Conservation (phyloP, 805 yeast genomes). For the Ogataea paradorogensis region DNA sequence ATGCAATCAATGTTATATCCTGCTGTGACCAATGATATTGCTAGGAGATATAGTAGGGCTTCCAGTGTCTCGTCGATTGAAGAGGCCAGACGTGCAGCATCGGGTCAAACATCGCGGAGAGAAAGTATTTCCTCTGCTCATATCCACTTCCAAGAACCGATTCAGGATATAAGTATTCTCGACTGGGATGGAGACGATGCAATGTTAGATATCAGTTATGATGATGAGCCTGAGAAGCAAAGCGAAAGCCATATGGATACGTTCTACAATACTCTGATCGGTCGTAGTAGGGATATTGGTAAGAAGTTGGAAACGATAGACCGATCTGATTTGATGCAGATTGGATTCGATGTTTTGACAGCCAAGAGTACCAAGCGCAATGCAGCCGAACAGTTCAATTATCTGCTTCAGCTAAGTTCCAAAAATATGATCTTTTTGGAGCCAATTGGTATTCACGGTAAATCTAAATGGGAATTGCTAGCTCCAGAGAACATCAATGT, state of each 20-base stretch:
- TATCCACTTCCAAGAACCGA: slow-evolving; percentile 8
- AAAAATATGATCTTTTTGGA: slow-evolving; percentile 15
- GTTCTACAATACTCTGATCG: slow-evolving; percentile 8
- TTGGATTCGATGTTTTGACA: slow-evolving; percentile 14
- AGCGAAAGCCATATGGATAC: not conserved
- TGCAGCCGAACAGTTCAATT: slow-evolving; percentile 22
- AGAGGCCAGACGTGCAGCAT: slow-evolving; percentile 24
- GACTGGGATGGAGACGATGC: slow-evolving; percentile 23
- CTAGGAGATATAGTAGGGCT: slow-evolving; percentile 17
- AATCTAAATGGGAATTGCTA: slow-evolving; percentile 27
- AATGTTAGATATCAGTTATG: slow-evolving; percentile 19
- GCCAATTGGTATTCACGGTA: slow-evolving; percentile 15
- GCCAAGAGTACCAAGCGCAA: slow-evolving; percentile 9
- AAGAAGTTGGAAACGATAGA: slow-evolving; percentile 1
- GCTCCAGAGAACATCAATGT: slow-evolving; percentile 18
- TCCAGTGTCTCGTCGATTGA: slow-evolving; percentile 29
- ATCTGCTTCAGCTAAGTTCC: slow-evolving; percentile 19
- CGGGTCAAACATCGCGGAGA: slow-evolving; percentile 15
- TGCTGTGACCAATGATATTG: not conserved
- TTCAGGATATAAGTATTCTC: slow-evolving; percentile 3
- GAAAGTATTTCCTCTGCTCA: slow-evolving; percentile 15
- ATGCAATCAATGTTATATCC: slow-evolving; percentile 11
- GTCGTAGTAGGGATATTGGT: slow-evolving; percentile 5
- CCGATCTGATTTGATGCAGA: slow-evolving; percentile 11
- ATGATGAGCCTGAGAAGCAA: slow-evolving; percentile 7